phyloP scores from a whole-genome alignment of 2,329 filamentous ascomycete genomes.

The Moelleriella libera region DNA sequence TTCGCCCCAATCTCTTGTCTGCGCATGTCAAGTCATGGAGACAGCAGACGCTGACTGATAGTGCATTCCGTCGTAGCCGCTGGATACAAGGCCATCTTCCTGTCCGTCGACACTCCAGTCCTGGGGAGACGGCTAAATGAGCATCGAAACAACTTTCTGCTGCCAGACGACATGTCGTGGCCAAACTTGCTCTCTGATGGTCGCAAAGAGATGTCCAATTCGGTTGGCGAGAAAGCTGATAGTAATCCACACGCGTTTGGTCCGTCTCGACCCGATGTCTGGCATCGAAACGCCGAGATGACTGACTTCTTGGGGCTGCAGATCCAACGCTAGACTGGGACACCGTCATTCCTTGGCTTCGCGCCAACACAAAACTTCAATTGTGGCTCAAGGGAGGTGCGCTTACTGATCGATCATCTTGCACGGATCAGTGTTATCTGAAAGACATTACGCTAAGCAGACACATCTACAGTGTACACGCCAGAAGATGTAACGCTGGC shows the following conservation, averaged over 20 bases:
- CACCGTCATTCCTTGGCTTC: constrained; percentile 47
- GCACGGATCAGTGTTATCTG: no score
- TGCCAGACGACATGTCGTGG: constrained; percentile 23
- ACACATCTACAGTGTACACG: neutral
- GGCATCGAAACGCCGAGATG: constrained; percentile 15
- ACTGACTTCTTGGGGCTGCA: neutral
- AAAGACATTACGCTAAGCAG: no score
- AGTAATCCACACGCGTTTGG: neutral
- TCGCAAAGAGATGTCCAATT: constrained; percentile 22
- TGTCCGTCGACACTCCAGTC: constrained; percentile 44
- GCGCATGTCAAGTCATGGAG: no score
- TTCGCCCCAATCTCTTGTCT: no score
- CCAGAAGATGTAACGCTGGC: constrained; percentile 20
- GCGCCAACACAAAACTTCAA: constrained; percentile 27
- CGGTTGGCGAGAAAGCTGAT: constrained; percentile 5
- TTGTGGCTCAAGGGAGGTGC: constrained; percentile 19
- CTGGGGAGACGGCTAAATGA: constrained; percentile 32
- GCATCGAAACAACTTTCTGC: constrained; percentile 28
- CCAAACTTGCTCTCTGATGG: neutral
- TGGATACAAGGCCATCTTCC: constrained; percentile 37
- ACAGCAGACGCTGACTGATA: no score
- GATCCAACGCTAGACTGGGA: constrained; percentile 35
- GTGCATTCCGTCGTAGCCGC: no score
- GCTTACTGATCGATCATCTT: no score
- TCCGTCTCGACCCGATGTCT: constrained; percentile 1